Evolutionary conservation across 495 filamentous ascomycete genomes (phyloP).

Genomic region (Hypoxylon rickii): DNA sequence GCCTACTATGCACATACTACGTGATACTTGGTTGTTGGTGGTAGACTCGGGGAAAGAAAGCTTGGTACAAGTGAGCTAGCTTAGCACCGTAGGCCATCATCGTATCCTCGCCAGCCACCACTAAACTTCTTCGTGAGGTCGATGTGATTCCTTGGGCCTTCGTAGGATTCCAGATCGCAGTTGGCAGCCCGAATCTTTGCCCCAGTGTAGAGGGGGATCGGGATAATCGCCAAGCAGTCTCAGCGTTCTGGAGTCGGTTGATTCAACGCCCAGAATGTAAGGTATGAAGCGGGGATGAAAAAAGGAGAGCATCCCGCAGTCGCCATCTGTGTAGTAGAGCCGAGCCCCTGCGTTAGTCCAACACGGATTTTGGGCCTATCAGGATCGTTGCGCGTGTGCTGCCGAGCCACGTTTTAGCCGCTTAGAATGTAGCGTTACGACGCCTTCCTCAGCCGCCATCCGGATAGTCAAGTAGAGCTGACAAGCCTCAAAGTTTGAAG

Average conservation of each 20-base stretch:
- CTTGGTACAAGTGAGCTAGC: not conserved
- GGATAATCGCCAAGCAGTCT: slow-evolving; percentile 20
- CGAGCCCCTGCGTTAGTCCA: slow-evolving; percentile 29
- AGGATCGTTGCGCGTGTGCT: slow-evolving; percentile 15
- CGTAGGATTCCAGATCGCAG: not conserved
- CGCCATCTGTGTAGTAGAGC: slow-evolving; percentile 14
- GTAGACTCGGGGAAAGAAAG: slow-evolving; percentile 7
- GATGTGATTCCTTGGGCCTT: slow-evolving; percentile 2
- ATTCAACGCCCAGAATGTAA: slow-evolving; percentile 24
- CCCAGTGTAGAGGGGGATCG: slow-evolving; percentile 13
- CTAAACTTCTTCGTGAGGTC: slow-evolving; percentile 8
- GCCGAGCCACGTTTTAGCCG: slow-evolving; percentile 25
- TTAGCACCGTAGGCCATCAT: not conserved
- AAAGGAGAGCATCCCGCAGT: not conserved
- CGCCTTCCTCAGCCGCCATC: slow-evolving; percentile 14
- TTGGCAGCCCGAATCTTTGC: not conserved
- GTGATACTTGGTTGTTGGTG: no score
- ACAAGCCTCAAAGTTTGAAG: slow-evolving; percentile 34
- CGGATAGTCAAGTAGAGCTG: slow-evolving; percentile 8
- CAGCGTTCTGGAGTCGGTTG: slow-evolving; percentile 18
- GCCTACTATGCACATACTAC: not conserved
- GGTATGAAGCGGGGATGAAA: not conserved
- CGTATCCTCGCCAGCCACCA: not conserved
- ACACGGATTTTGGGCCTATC: slow-evolving; percentile 20
- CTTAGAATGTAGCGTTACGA: slow-evolving; percentile 1